Conservation (phyloP, 2,329 filamentous ascomycete genomes). For the Talaromyces albobiverticillius region DNA sequence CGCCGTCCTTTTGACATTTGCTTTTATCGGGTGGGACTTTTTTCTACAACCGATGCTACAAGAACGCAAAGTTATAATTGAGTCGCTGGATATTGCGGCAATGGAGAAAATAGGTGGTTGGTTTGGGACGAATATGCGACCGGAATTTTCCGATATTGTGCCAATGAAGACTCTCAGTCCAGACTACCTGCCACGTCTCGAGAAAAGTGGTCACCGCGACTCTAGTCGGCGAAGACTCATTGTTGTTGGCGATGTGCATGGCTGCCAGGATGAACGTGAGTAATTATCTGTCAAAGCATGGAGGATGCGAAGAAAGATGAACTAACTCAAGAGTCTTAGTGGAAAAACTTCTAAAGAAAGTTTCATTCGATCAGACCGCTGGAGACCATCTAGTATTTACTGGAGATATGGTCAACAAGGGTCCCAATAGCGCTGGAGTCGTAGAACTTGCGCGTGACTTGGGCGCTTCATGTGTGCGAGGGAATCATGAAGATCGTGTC, state of each 20-base stretch:
- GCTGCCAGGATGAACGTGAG: conserved; percentile 68
- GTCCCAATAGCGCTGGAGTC: conserved; percentile 76
- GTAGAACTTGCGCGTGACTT: conserved; percentile 71
- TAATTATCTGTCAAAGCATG: neutral
- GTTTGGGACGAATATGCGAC: conserved; percentile 49
- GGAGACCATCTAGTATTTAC: conserved; percentile 73
- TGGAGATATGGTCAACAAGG: conserved; percentile 82
- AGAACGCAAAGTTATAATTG: conserved; percentile 29
- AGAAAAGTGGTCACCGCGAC: conserved; percentile 14
- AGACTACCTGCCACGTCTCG: conserved; percentile 41
- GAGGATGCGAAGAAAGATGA: neutral
- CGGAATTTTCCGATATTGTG: conserved; percentile 49
- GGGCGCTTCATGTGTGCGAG: conserved; percentile 77
- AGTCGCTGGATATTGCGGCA: conserved; percentile 29
- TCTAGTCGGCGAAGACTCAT: conserved; percentile 59
- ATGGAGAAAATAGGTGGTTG: conserved; percentile 30
- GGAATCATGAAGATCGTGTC: conserved; percentile 88
- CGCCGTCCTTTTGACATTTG: conserved; percentile 29
- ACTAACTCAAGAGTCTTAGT: conserved; percentile 31
- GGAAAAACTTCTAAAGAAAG: conserved; percentile 61
- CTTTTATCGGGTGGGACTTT: conserved; percentile 32
- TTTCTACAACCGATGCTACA: conserved; percentile 29
- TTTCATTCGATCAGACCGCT: conserved; percentile 56
- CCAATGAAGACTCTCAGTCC: conserved; percentile 51
- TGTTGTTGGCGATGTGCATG: conserved; percentile 89